Evolutionary conservation across 768 basidiomycete species (phyloP), one percentile per base, ranked within the genome.

Genomic region (Leccinum aurantiacum): DNA sequence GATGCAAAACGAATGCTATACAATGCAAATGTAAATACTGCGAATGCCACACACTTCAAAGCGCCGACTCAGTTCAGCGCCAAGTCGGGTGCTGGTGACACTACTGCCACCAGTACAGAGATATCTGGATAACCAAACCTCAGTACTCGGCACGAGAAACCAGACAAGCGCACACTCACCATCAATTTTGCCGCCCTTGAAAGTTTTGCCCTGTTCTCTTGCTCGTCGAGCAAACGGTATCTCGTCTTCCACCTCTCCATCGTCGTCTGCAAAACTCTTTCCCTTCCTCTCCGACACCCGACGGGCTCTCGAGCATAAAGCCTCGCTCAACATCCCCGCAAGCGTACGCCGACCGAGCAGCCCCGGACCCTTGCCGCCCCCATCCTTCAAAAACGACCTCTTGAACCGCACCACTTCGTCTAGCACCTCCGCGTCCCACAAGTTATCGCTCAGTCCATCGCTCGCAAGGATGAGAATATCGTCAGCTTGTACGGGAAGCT

Each of bases 171-270:
- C 0, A 33, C 17, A 69, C 84, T 70, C 60, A 91, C 91, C 93
- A 76, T 95, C 93, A 54, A 84, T 83, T 77, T 95, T 95, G 31
- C 93, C 93, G 44, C 93, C 93, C 17, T 78, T 77, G 71, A 91
- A 94, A 37, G 73, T 73, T 67, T 83, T 82, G 15, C 92, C 92
- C 54, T 83, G 82, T 66, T 93, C 87, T 63, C 83, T 78, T 24
- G 93, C 92, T 19, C 90, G 80, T n/a, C 87, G 75, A 55, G 85
- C 91, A 75, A 95, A 95, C n/a, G 93, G 93, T 38, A 89, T 83
- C 62, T 91, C 90, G 56, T 75, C 71, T 48, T 72, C 75, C 54
- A 70, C 75, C 0, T 64, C 75, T 10, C 56, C 71, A 9, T 63
- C 65, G 4, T 65, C 76, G 49, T 65, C 72, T 6, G 50, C 52